Evolutionary conservation across 106 monocot species (phyloP).

Genomic region (Amphibolis antarctica): DNA sequence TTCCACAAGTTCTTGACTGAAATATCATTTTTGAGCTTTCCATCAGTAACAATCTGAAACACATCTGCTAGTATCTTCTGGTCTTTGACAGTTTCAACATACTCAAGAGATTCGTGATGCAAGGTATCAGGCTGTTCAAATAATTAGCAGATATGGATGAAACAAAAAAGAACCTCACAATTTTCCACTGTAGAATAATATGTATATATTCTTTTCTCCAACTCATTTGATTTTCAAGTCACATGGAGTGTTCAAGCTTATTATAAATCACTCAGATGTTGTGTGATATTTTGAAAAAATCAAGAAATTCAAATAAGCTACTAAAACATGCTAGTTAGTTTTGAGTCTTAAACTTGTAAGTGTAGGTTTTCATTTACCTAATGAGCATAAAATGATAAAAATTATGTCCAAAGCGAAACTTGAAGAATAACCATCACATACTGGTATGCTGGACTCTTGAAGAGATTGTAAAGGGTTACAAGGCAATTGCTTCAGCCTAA

Average conservation of each 20-base stretch:
- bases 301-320: too few relatives aligned
- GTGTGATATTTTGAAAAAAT: too few relatives aligned
- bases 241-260: neutral
- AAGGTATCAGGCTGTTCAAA: slow-evolving; percentile 6
- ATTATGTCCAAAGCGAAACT: neutral
- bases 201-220: too few relatives aligned
- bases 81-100: slow-evolving; percentile 8
- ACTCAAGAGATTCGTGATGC: slow-evolving; percentile 20
- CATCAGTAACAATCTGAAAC: slow-evolving; percentile 10
- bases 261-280: too few relatives aligned
- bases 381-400: too few relatives aligned
- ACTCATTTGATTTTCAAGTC: neutral
- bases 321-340: too few relatives aligned
- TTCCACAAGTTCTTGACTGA: slow-evolving; percentile 32
- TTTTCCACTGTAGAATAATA: neutral
- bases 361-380: too few relatives aligned
- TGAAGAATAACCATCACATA: slow-evolving; percentile 6
- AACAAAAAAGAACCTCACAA: neutral
- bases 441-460: slow-evolving; percentile 10
- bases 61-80: slow-evolving; percentile 10
- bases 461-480: slow-evolving; percentile 15
- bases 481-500: slow-evolving; percentile 49
- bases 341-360: too few relatives aligned
- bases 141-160: neutral
- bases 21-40: slow-evolving; percentile 32